Percentiles rank a stretch among this genome's conserved stretches.
phyloP scores from a whole-genome alignment of 208 protist species.

The Wallacemonas collosoma region DNA sequence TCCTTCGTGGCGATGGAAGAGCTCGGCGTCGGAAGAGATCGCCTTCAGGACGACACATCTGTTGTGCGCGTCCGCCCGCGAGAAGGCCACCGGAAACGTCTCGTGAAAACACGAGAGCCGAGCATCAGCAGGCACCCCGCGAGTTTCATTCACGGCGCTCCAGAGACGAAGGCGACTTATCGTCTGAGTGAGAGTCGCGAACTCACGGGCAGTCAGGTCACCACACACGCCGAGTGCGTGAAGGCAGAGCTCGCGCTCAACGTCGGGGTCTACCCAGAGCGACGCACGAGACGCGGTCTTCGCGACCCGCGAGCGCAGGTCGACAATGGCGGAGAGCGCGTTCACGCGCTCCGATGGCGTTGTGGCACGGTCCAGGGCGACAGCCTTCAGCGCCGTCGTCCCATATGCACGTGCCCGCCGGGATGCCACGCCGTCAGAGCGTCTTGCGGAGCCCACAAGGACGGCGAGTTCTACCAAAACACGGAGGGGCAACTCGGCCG shows the following conservation, averaged over 20 bases:
- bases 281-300: background rate
- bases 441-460: background rate
- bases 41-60: slow-evolving; percentile 81
- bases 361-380: background rate
- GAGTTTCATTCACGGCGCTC: background rate
- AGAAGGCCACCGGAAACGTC: slow-evolving; percentile 29
- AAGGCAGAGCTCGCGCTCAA: slow-evolving; percentile 23
- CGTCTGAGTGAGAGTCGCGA: slow-evolving; percentile 59
- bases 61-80: slow-evolving; percentile 77
- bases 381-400: background rate
- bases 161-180: slow-evolving; percentile 56
- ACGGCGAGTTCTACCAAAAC: slow-evolving; percentile 8
- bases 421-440: background rate
- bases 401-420: background rate
- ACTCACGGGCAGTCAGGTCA: slow-evolving; percentile 58
- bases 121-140: slow-evolving; percentile 8
- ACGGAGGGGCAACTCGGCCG: background rate
- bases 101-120: background rate
- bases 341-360: slow-evolving; percentile 4
- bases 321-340: slow-evolving; percentile 14
- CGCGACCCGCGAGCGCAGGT: background rate
- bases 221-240: slow-evolving; percentile 33
- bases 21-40: slow-evolving; percentile 34
- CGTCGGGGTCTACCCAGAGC: slow-evolving; percentile 12
- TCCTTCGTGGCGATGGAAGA: slow-evolving; percentile 53